Evolutionary conservation across 163 green algal species (phyloP).

Genomic region (Prototheca wickerhamii): DNA sequence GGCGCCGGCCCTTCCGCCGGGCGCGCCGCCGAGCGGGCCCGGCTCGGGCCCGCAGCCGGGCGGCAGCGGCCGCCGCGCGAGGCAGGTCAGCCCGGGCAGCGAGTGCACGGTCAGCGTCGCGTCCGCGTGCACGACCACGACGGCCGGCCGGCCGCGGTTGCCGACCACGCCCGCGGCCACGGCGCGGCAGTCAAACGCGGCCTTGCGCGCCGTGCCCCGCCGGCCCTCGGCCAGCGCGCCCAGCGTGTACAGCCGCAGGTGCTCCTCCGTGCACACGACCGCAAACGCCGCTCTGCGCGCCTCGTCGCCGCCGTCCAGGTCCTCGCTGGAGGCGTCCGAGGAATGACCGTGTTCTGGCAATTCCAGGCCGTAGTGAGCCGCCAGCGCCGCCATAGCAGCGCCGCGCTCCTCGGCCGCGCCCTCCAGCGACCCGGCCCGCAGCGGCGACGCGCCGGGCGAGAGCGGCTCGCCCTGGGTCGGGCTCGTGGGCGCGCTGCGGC

Average conservation of each 20-base stretch:
- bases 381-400: too few relatives aligned
- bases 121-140: slow-evolving; percentile 18
- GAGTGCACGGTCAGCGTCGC: slow-evolving; percentile 17
- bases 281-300: slow-evolving; percentile 10
- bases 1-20: neutral
- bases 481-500: too few relatives aligned
- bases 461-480: too few relatives aligned
- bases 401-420: too few relatives aligned
- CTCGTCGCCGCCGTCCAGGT: too few relatives aligned
- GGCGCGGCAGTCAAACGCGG: slow-evolving; percentile 10
- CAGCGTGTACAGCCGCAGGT: slow-evolving; percentile 18
- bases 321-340: too few relatives aligned
- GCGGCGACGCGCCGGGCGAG: too few relatives aligned
- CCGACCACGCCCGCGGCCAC: slow-evolving; percentile 16
- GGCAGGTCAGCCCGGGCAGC: slow-evolving; percentile 24
- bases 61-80: slow-evolving; percentile 26
- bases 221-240: slow-evolving; percentile 21
- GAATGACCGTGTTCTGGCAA: too few relatives aligned
- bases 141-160: neutral
- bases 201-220: slow-evolving; percentile 23
- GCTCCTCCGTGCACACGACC: slow-evolving; percentile 15
- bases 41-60: neutral
- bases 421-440: too few relatives aligned
- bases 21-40: neutral
- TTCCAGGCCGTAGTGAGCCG: too few relatives aligned